Percentiles rank a stretch among this genome's conserved stretches.
Conservation (phyloP, 768 basidiomycete genomes). For the Lepiota subincarnata region DNA sequence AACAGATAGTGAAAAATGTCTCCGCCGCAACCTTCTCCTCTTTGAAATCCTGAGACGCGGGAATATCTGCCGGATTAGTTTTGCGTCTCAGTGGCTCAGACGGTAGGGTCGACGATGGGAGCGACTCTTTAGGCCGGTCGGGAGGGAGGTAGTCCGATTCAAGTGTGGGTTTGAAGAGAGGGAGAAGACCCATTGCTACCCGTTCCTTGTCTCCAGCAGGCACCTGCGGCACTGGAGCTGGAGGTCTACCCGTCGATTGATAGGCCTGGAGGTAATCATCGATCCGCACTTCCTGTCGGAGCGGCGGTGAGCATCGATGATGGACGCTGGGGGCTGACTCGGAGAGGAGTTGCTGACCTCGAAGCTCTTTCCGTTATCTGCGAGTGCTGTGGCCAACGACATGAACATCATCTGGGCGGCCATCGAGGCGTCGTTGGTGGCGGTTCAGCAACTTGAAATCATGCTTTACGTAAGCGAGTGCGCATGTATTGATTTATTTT, state of each 20-base stretch:
- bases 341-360: conserved; percentile 11
- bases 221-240: conserved; percentile 42
- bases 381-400: not conserved
- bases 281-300: conserved; percentile 47
- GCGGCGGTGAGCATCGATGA: not conserved
- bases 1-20: conserved; percentile 12
- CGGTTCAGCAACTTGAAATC: not conserved
- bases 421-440: conserved; percentile 2
- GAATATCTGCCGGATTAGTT: conserved; percentile 11
- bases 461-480: conserved; percentile 5
- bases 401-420: not conserved
- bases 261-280: conserved; percentile 53
- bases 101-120: not conserved
- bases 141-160: conserved; percentile 11
- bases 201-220: conserved; percentile 45
- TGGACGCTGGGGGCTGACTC: not conserved
- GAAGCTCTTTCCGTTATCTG: conserved; percentile 12
- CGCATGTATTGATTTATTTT: too few relatives aligned
- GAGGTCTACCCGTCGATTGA: conserved; percentile 40
- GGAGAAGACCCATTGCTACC: conserved; percentile 41
- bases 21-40: conserved; percentile 11
- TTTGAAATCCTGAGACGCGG: conserved; percentile 13
- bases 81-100: not conserved
- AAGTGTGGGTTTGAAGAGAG: conserved; percentile 42
- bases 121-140: too few relatives aligned